phyloP scores from a whole-genome alignment of 345 rosid genomes.

The Eucalyptus pauciflora region DNA sequence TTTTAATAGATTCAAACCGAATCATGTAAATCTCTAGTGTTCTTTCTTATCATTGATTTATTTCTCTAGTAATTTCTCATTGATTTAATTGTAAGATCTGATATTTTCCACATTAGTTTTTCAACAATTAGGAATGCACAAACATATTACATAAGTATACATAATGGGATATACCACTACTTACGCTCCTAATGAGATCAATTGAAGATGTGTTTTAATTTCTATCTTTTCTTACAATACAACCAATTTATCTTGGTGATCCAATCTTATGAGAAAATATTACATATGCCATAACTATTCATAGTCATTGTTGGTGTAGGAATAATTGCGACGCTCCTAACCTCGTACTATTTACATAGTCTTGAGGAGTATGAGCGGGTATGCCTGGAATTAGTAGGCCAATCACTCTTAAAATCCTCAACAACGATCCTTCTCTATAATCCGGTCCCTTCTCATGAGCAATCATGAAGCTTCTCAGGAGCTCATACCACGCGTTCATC shows the following conservation, averaged over 20 bases:
- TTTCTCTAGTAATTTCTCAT: background rate
- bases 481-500: slow-evolving; percentile 44
- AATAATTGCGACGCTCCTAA: background rate
- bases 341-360: background rate
- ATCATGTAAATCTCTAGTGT: background rate
- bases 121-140: background rate
- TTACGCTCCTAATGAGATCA: background rate
- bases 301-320: background rate
- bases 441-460: background rate
- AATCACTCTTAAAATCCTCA: background rate
- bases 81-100: background rate
- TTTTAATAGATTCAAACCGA: rapidly evolving
- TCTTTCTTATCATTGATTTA: background rate
- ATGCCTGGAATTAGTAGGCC: background rate
- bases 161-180: background rate
- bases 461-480: slow-evolving; percentile 26
- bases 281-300: background rate
- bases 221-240: background rate
- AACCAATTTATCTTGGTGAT: background rate
- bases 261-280: background rate
- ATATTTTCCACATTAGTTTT: background rate
- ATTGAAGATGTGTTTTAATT: background rate
- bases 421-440: background rate
- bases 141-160: background rate
- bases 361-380: background rate